Evolutionary conservation across 176 grass and related monocot genomes (phyloP).

Genomic region (Thalia dealbata): DNA sequence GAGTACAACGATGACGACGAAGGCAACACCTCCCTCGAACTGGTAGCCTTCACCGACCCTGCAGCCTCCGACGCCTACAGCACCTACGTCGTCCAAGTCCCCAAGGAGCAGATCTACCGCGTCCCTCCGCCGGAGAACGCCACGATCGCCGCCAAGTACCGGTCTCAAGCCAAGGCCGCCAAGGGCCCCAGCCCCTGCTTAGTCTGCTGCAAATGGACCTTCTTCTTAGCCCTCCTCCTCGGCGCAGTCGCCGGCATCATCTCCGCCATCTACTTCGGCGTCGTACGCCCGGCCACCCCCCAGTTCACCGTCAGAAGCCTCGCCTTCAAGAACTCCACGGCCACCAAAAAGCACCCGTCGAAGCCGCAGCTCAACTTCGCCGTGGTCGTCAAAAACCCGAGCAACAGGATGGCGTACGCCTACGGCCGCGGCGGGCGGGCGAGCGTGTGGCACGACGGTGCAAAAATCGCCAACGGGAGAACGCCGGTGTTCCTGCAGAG

Average conservation of each 20-base stretch:
- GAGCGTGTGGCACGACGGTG: constrained; percentile 31
- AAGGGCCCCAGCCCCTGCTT: constrained; percentile 28
- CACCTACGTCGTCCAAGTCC: constrained; percentile 43
- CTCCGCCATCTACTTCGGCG: constrained; percentile 18
- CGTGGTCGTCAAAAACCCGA: constrained; percentile 41
- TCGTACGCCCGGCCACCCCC: constrained; percentile 25
- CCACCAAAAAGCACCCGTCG: constrained; percentile 7
- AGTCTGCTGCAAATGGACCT: constrained; percentile 30
- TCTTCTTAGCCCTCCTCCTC: background rate
- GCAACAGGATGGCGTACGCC: constrained; percentile 33
- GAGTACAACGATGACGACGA: background rate
- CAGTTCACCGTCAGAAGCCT: constrained; percentile 32
- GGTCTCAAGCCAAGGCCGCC: constrained; percentile 21
- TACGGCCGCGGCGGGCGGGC: constrained; percentile 30
- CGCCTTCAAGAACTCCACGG: constrained; percentile 26
- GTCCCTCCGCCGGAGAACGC: constrained; percentile 62
- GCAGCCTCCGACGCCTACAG: background rate
- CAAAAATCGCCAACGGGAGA: constrained; percentile 27
- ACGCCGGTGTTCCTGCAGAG: constrained; percentile 58
- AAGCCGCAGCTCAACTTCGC: constrained; percentile 36
- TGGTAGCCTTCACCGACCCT: background rate
- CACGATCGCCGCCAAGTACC: constrained; percentile 38
- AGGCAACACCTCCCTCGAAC: constrained; percentile 7
- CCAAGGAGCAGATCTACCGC: constrained; percentile 64
- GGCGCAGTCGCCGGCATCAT: constrained; percentile 20